Evolutionary conservation across 352 stramenopile genomes (phyloP), one percentile per base, ranked within the genome.

Genomic region (Blastocystis sp.): DNA sequence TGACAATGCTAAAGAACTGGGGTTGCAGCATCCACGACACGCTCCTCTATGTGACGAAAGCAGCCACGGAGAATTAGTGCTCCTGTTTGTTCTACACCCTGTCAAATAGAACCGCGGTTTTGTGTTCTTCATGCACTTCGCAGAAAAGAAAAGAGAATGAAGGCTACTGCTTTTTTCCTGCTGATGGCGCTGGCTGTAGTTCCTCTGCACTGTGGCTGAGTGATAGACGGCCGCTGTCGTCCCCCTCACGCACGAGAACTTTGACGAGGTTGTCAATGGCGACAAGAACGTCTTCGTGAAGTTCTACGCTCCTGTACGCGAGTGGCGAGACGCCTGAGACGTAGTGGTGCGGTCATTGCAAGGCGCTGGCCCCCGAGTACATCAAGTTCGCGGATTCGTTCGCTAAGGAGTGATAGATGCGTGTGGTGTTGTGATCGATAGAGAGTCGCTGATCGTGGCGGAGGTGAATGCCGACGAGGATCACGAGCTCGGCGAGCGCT

Each of bases 381-480:
- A 57, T 38, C 4, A 59, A 71, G 62, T 48, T 87, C 54, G 77
- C 59, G 19, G 77, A 87, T 42, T 77, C 65, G 28, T 87, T 87
- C 48, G 40, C 77, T 6, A 77, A 87, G 17, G 57, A 70, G 77
- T 87, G 9, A 9, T 3, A 7, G 11, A 62, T 17, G 2, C 19
- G 6, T 81, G 59, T 43, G 52, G 11, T 2, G 42, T 52, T 21
- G 7, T 87, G 6, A 87, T 21, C 62, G 10, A 43, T 60, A 77
- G 65, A n/a, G 57, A 79, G 7, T 78, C 40, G 89, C 93, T 97
- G 60, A 88, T 97, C 62, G 95, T 97, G 89, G 94, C 92, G 79
- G 96, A 97, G 93, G 96, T 97, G 90, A 94, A 97, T 89, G 92
- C 94, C 17, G 77, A 87, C 42, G 40, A 79, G 17, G 62, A 87